Conservation (phyloP, 805 yeast species). For the Torulaspora indica region DNA sequence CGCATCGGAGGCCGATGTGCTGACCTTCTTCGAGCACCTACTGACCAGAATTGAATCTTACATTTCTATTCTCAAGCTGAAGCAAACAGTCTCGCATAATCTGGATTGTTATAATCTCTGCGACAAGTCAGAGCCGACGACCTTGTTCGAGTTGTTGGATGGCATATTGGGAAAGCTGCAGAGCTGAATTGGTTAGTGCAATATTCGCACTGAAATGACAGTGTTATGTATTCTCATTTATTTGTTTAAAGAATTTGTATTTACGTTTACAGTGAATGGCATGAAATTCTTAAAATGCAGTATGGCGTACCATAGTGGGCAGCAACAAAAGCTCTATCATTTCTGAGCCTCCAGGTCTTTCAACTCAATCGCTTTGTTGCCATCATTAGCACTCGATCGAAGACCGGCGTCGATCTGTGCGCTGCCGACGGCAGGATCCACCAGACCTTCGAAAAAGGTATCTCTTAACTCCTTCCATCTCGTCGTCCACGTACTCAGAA, state of each 20-base stretch:
- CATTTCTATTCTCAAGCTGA: constrained; percentile 42
- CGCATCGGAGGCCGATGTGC: constrained; percentile 42
- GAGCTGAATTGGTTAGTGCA: background rate
- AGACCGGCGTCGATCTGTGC: constrained; percentile 2
- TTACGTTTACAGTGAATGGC: background rate
- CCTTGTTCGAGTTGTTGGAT: constrained; percentile 32
- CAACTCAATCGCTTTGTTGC: constrained; percentile 17
- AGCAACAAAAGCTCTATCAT: constrained; percentile 3
- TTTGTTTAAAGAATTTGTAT: background rate
- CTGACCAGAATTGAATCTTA: constrained; percentile 66
- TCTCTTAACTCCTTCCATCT: constrained; percentile 88
- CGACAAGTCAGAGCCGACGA: constrained; percentile 14
- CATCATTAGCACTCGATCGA: constrained; percentile 6
- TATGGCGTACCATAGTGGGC: background rate
- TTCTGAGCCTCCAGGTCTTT: constrained; percentile 28
- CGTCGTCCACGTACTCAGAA: constrained; percentile 83
- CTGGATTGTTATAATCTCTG: constrained; percentile 14
- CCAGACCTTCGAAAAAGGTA: constrained; percentile 81
- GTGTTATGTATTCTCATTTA: background rate
- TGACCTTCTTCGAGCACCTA: constrained; percentile 54
- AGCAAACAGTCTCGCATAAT: constrained; percentile 35
- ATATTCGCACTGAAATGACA: background rate
- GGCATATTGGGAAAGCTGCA: constrained; percentile 15
- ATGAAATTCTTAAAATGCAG: background rate
- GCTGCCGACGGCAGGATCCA: constrained; percentile 45